Percentiles rank a stretch among this genome's conserved stretches.
Evolutionary conservation across 306 rosid genomes (phyloP).

Genomic region (Spatholobus suberectus): DNA sequence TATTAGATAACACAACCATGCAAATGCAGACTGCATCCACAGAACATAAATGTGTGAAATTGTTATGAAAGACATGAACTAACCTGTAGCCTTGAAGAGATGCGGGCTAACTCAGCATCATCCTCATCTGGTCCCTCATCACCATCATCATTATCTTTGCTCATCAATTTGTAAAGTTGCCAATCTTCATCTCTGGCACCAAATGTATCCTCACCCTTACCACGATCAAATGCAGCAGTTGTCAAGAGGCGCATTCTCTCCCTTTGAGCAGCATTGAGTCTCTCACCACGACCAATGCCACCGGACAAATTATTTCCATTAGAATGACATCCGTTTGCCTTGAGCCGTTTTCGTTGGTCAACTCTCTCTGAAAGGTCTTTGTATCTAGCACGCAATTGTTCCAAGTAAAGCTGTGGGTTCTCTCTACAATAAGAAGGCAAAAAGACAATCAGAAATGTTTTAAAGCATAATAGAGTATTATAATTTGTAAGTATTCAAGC

Average conservation of each 20-base stretch:
- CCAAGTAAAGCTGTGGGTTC: constrained; percentile 87
- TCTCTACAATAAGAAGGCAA: constrained; percentile 55
- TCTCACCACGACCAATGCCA: constrained; percentile 80
- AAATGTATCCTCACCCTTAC: constrained; percentile 84
- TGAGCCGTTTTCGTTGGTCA: constrained; percentile 50
- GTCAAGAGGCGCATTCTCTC: constrained; percentile 99
- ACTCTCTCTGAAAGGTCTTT: constrained; percentile 72
- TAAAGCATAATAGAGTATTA: constrained; percentile 22
- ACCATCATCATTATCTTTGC: constrained; percentile 59
- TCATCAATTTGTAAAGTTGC: constrained; percentile 83
- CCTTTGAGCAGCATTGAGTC: constrained; percentile 91
- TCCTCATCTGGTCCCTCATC: constrained; percentile 76
- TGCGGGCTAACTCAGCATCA: constrained; percentile 71
- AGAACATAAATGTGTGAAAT: neutral
- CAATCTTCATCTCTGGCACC: constrained; percentile 96
- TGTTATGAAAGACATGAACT: constrained; percentile 15
- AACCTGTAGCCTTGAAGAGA: constrained; percentile 88
- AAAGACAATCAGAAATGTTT: constrained; percentile 21
- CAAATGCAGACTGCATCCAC: neutral
- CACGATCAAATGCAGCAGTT: constrained; percentile 96
- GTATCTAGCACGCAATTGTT: constrained; percentile 74
- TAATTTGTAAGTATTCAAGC: constrained; percentile 26
- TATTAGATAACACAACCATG: neutral
- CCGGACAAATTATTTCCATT: constrained; percentile 48
- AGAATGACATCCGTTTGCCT: constrained; percentile 47